Evolutionary conservation across 345 rosid species (phyloP), one percentile per base, ranked within the genome.

Genomic region (Ricinus communis): DNA sequence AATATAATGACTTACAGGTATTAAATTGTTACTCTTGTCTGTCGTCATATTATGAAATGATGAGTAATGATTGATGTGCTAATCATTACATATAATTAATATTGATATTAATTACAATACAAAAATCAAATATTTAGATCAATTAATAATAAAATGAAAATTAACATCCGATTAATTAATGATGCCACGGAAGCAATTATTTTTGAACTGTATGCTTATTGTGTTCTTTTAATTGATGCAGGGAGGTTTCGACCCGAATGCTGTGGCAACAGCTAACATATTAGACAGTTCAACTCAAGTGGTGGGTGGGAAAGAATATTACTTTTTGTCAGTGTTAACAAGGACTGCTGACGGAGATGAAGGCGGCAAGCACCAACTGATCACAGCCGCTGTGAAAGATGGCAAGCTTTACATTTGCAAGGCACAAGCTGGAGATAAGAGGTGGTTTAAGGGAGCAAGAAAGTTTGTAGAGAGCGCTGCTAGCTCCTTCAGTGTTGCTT

Each of bases 281-380:
- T 68, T 95, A 80, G 97, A 95, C 66, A 64, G 74, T 11, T 40
- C 91, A 18, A 46, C 83, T 18, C 85, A 82, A 0, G 76, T 40
- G 11, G 9, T 87, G 0, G 69, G 62, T 0, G 95, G 97, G 72
- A 90, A 80, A 43, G 62, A 68, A 15, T 91, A 94, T 80, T 94
- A 82, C 88, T 76, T 13, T 69, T 5, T 94, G 65, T 79, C 97
- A 0, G 90, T 91, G 68, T 52, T 94, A 76, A 94, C 98, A 24
- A 90, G 98, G 79, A 94, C 97, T 0, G 98, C 98, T 0, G 97
- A 94, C n/a, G 98, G 99, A 65, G 99, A 91, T 24, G 97, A 94
- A 85, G 97, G 97, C 2, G 97, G 97, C 21, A 94, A 89, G 81
- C 99, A 91, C 82, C 97, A 86, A 41, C 66, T 91, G 31, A 87